Base-by-base conservation (phyloP, 1,284 basidiomycete genomes). In the Fomes fomentarius region DNA sequence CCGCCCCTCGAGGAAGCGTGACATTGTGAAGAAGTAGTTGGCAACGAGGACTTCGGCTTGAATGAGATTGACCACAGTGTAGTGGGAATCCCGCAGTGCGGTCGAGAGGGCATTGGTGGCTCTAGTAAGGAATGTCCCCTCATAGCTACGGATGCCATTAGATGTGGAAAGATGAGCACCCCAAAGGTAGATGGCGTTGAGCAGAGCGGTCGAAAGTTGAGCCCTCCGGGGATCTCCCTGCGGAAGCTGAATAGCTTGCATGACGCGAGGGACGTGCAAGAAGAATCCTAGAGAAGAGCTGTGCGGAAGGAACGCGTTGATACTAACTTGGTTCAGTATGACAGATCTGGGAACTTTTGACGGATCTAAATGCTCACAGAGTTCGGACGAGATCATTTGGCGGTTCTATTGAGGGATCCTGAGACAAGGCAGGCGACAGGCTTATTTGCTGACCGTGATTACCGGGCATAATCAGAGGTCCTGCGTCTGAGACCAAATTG, bases 31-130 rank as follows among this genome's bases (percentile, higher is more conserved):
- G 63, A 76, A 78, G 58, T 78, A 80, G 49, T 71, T 71, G 1
- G 77, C 73, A 19, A 81, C 66, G 9, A 81, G 71, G 2, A 77
- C 68, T 48, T 80, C 76, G 0, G 77, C 76, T 61, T 80, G 77
- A 12, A 79, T 72, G 34, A 66, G 65, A 51, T 78, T 72, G 15
- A 78, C 55, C n/a, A 76, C 65, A 47, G 68, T 68, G 48, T 70
- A 66, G 8, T 72, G 70, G 42, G 73, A 71, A 10, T 68, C 66
- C 37, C 45, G 67, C 48, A 66, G 69, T 49, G 63, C 70, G 47
- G 50, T 67, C 4, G 71, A 65, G 37, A 65, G 66, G 26, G 63
- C 53, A 19, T 68, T 57, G 28, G 71, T 60, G 7, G 63, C 63
- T 37, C 70, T 61, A 46, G 66, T 61, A 24, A 73, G 66, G 52